Conservation (phyloP, 192 early-diverging fungal species). For the Coemansia sp. region DNA sequence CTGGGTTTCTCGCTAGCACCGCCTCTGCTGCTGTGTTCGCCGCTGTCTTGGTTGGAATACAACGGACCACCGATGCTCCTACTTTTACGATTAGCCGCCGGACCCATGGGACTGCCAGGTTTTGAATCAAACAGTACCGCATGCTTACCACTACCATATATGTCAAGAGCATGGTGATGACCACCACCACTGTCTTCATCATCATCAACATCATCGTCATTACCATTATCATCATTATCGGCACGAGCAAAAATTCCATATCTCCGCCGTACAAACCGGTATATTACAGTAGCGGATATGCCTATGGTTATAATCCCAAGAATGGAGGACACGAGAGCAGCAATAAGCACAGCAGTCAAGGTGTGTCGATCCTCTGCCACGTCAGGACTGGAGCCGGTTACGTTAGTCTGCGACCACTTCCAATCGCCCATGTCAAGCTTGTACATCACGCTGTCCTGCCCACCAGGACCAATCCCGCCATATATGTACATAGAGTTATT, state of each 20-base stretch:
- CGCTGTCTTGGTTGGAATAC: not conserved
- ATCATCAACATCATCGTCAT: slow-evolving; percentile 11
- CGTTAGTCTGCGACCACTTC: slow-evolving; percentile 62
- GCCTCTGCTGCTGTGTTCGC: not conserved
- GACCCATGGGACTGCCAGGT: not conserved
- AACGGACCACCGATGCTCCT: not conserved
- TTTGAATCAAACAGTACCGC: not conserved
- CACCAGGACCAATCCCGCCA: slow-evolving; percentile 63
- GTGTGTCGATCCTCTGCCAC: slow-evolving; percentile 22
- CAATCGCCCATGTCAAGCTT: slow-evolving; percentile 60
- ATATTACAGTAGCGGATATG: slow-evolving; percentile 46
- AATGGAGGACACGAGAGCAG: slow-evolving; percentile 51
- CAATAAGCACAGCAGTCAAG: slow-evolving; percentile 51
- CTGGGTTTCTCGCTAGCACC: not conserved
- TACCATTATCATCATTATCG: slow-evolving; percentile 14
- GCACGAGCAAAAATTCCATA: slow-evolving; percentile 5
- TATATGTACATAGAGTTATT: slow-evolving; percentile 66
- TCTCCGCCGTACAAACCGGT: slow-evolving; percentile 44
- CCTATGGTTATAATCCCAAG: slow-evolving; percentile 49
- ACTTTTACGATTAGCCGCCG: not conserved
- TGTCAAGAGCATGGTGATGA: too few relatives aligned
- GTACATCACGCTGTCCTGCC: slow-evolving; percentile 66
- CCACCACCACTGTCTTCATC: not conserved
- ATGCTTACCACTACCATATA: not conserved
- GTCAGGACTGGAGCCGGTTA: slow-evolving; percentile 23